Evolutionary conservation across 106 monocot species (phyloP).

Genomic region (Allium sativum): DNA sequence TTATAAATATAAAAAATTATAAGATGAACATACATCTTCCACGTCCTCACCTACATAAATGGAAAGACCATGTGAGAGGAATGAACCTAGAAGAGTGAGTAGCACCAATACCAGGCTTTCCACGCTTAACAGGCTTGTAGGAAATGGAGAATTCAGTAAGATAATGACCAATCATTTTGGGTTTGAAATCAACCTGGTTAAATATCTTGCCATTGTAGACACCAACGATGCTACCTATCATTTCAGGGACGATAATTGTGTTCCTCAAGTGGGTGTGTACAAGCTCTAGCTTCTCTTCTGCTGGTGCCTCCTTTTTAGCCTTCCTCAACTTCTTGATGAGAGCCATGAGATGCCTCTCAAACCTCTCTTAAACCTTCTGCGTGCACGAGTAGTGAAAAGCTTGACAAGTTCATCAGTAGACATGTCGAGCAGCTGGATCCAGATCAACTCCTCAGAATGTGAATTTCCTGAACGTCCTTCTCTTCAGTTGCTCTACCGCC

Average conservation of each 20-base stretch:
- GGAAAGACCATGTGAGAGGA: conserved; percentile 41
- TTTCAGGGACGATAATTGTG: conserved; percentile 48
- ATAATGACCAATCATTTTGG: conserved; percentile 48
- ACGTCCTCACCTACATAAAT: no score
- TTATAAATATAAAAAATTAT: no score
- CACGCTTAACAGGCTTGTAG: conserved; percentile 47
- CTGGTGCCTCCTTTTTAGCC: conserved; percentile 45
- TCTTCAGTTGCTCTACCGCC: conserved; percentile 44
- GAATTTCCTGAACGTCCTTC: conserved; percentile 74
- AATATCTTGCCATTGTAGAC: conserved; percentile 51
- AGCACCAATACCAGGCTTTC: conserved; percentile 44
- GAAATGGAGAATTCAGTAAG: conserved; percentile 41
- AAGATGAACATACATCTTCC: no score
- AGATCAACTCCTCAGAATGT: conserved; percentile 68
- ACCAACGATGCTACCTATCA: conserved; percentile 43
- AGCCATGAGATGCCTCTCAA: conserved; percentile 34
- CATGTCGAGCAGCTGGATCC: conserved; percentile 76
- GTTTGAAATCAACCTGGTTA: conserved; percentile 48
- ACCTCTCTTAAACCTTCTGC: conserved; percentile 61
- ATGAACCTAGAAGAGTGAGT: conserved; percentile 47
- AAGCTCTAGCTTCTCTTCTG: conserved; percentile 34
- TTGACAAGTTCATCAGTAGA: conserved; percentile 69
- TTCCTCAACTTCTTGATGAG: conserved; percentile 46
- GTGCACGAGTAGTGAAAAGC: conserved; percentile 61
- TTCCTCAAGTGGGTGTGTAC: conserved; percentile 41